phyloP scores from a whole-genome alignment of 768 basidiomycete species.

The Cubamyces lactineus region DNA sequence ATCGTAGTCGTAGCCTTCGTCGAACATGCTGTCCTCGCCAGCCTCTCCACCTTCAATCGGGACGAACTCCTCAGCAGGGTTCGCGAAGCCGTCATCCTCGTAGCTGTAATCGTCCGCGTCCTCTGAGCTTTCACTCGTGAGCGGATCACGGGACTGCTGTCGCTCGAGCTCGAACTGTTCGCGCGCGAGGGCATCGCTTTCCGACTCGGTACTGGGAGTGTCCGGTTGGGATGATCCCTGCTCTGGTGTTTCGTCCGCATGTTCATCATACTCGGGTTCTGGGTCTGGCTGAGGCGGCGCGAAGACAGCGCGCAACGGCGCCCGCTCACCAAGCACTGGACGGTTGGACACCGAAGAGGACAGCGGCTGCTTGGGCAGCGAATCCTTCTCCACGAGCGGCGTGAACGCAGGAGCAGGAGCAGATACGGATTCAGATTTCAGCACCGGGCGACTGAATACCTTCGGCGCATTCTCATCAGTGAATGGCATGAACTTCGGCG shows the following conservation, averaged over 20 bases:
- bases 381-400: conserved; percentile 40
- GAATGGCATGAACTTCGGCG: conserved; percentile 41
- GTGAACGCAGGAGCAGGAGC: conserved; percentile 36
- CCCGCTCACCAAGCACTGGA: conserved; percentile 24
- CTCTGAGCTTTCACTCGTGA: conserved; percentile 23
- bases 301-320: conserved; percentile 28
- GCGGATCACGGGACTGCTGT: conserved; percentile 10
- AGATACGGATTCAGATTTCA: conserved; percentile 41
- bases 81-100: conserved; percentile 6
- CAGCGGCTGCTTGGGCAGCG: conserved; percentile 3
- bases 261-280: conserved; percentile 13
- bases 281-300: conserved; percentile 22
- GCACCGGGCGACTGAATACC: conserved; percentile 74
- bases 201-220: conserved; percentile 21
- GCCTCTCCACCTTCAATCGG: conserved; percentile 1
- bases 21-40: conserved; percentile 20
- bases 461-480: conserved; percentile 47
- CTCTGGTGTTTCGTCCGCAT: conserved; percentile 20
- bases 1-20: conserved; percentile 2
- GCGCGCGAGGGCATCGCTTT: conserved; percentile 4
- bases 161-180: conserved; percentile 17
- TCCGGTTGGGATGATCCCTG: neutral
- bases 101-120: conserved; percentile 30
- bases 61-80: neutral
- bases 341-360: conserved; percentile 6